Evolutionary conservation across 306 rosid genomes (phyloP).

Genomic region (Vigna nakashimae): DNA sequence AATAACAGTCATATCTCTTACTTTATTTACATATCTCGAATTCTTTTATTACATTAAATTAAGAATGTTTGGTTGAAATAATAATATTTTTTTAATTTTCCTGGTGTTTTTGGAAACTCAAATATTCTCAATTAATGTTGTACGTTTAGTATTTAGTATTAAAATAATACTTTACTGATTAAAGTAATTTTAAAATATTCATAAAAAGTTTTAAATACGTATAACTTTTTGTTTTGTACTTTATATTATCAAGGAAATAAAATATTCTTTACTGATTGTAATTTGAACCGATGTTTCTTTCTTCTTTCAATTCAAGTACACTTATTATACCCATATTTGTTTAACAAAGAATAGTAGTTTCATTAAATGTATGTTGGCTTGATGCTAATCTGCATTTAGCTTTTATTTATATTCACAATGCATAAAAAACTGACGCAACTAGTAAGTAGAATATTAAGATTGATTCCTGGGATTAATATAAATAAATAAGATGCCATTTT

Average conservation of each 20-base stretch:
- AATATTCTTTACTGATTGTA: too few relatives aligned
- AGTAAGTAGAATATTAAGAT: slow-evolving; percentile 1
- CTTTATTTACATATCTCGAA: too few relatives aligned
- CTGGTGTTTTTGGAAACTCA: not conserved
- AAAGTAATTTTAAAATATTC: not conserved
- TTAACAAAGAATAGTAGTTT: not conserved
- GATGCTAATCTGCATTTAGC: not conserved
- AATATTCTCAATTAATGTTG: not conserved
- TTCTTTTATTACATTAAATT: not conserved
- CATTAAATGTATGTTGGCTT: not conserved
- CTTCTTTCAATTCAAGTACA: too few relatives aligned
- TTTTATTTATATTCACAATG: not conserved
- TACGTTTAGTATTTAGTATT: not conserved
- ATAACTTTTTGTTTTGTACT: not conserved
- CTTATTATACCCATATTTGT: too few relatives aligned
- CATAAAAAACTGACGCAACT: not conserved
- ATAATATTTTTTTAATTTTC: too few relatives aligned
- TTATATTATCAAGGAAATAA: not conserved
- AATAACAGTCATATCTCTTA: too few relatives aligned
- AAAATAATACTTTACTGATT: not conserved
- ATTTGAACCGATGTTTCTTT: too few relatives aligned
- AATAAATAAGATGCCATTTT: not conserved
- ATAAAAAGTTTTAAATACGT: not conserved
- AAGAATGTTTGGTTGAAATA: not conserved
- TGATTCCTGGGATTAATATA: slow-evolving; percentile 5